A percentile compares a stretch with the other conserved stretches of the same genome.
These are phyloP conservation scores for Ophiostoma sp. DNA, from an alignment of 2,329 filamentous ascomycete species.

Conservation along the genomic window DNA sequence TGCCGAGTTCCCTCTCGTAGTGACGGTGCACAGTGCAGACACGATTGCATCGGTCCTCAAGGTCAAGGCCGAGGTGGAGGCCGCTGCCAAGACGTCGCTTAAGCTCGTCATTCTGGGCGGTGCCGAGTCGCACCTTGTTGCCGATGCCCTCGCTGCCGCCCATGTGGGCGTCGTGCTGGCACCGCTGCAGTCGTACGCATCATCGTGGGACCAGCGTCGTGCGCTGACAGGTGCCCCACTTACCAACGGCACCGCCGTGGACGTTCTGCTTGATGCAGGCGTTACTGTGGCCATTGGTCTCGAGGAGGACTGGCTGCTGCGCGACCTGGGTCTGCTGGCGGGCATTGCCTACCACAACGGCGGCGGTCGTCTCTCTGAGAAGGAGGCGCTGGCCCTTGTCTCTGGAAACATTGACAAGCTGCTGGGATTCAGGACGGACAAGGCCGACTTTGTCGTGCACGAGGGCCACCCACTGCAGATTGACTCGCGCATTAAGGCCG, in stretches of 20 bases:
- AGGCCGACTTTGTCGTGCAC: constrained; percentile 53
- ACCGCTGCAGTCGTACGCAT: constrained; percentile 51
- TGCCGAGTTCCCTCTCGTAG: constrained; percentile 49
- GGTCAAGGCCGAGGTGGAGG: constrained; percentile 53
- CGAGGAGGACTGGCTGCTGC: constrained; percentile 56
- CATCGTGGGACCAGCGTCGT: constrained; percentile 56
- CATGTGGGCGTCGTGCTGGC: constrained; percentile 55
- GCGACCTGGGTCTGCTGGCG: constrained; percentile 55
- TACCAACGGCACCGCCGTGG: constrained; percentile 58
- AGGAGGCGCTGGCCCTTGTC: constrained; percentile 52
- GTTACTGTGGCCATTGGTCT: constrained; percentile 54
- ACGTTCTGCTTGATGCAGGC: constrained; percentile 53
- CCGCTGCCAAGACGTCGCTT: constrained; percentile 34
- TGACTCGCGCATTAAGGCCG: constrained; percentile 49
- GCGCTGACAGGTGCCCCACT: constrained; percentile 59
- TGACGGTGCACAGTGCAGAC: constrained; percentile 59
- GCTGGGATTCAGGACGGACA: constrained; percentile 42
- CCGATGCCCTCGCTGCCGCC: constrained; percentile 51
- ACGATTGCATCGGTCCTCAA: constrained; percentile 54
- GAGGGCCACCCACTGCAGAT: constrained; percentile 60
- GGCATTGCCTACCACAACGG: constrained; percentile 56
- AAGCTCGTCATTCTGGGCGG: constrained; percentile 56
- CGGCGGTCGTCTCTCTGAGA: constrained; percentile 48
- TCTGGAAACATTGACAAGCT: constrained; percentile 53
- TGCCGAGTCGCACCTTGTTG: constrained; percentile 57